A percentile compares a stretch with the other conserved stretches of the same genome.
Conservation (phyloP, 805 yeast genomes). For the Starmerella scarabaei region DNA sequence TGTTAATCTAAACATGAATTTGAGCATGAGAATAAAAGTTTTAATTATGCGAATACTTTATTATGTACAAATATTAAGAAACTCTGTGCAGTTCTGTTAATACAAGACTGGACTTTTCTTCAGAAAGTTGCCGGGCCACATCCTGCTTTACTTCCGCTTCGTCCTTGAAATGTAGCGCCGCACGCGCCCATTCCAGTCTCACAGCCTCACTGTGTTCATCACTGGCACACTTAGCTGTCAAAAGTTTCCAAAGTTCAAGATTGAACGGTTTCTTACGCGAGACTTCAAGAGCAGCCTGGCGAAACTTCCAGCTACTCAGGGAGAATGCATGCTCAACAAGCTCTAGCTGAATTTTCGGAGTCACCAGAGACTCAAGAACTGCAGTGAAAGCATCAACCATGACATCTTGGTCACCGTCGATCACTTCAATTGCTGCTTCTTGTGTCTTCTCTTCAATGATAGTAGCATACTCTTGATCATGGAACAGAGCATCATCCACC, state of each 20-base stretch:
- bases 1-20: background rate
- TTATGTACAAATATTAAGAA: too few species aligned
- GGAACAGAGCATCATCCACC: background rate
- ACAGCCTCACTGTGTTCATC: slow-evolving; percentile 38
- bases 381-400: slow-evolving; percentile 13
- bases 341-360: background rate
- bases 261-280: slow-evolving; percentile 20
- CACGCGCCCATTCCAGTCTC: slow-evolving; percentile 36
- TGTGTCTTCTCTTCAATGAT: slow-evolving; percentile 26
- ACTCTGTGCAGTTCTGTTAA: background rate
- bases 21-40: background rate
- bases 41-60: background rate
- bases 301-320: slow-evolving; percentile 46
- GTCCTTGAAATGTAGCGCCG: slow-evolving; percentile 24
- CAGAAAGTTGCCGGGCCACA: background rate
- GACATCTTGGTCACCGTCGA: slow-evolving; percentile 26
- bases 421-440: slow-evolving; percentile 32
- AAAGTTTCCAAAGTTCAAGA: slow-evolving; percentile 8
- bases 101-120: slow-evolving; percentile 4
- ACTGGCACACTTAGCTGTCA: slow-evolving; percentile 9
- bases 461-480: slow-evolving; percentile 23
- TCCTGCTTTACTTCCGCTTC: background rate
- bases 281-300: slow-evolving; percentile 35
- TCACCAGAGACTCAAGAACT: background rate
- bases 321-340: slow-evolving; percentile 23